These are phyloP conservation scores for Ramularia endophylla DNA, from an alignment of 2,329 filamentous ascomycete species.

Conservation along the genomic window DNA sequence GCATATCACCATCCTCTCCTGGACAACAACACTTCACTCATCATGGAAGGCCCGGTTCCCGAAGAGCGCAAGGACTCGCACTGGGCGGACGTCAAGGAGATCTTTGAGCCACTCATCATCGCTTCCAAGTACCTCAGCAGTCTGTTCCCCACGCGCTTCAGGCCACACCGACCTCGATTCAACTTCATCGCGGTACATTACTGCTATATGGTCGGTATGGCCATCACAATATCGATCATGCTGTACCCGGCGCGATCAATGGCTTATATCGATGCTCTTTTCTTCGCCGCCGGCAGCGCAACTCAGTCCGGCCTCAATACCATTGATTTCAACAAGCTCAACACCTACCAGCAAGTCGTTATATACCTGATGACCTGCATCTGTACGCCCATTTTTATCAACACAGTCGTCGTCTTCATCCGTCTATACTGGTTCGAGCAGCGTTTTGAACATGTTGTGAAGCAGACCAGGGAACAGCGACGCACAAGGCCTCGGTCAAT, in stretches of 20 bases:
- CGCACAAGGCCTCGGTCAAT: slow-evolving; percentile 57
- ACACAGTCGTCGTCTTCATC: slow-evolving; percentile 82
- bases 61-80: not conserved
- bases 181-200: slow-evolving; percentile 83
- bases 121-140: slow-evolving; percentile 15
- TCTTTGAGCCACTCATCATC: slow-evolving; percentile 18
- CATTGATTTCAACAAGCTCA: slow-evolving; percentile 44
- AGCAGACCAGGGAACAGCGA: slow-evolving; percentile 63
- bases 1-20: too few species aligned
- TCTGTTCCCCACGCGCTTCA: slow-evolving; percentile 12
- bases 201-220: slow-evolving; percentile 70
- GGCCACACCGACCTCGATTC: slow-evolving; percentile 53
- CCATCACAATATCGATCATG: slow-evolving; percentile 69
- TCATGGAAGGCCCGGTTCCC: too few species aligned
- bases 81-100: slow-evolving; percentile 4
- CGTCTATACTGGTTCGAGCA: slow-evolving; percentile 98
- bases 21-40: too few species aligned
- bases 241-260: slow-evolving; percentile 57
- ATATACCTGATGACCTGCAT: slow-evolving; percentile 67
- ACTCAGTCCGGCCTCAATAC: slow-evolving; percentile 95
- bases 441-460: slow-evolving; percentile 77
- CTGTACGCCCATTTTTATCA: slow-evolving; percentile 77
- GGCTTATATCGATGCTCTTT: slow-evolving; percentile 78
- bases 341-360: slow-evolving; percentile 51
- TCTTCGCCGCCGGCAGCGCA: slow-evolving; percentile 77